Base-by-base conservation (phyloP, 176 grass and related monocot species). In the Otatea glauca region DNA sequence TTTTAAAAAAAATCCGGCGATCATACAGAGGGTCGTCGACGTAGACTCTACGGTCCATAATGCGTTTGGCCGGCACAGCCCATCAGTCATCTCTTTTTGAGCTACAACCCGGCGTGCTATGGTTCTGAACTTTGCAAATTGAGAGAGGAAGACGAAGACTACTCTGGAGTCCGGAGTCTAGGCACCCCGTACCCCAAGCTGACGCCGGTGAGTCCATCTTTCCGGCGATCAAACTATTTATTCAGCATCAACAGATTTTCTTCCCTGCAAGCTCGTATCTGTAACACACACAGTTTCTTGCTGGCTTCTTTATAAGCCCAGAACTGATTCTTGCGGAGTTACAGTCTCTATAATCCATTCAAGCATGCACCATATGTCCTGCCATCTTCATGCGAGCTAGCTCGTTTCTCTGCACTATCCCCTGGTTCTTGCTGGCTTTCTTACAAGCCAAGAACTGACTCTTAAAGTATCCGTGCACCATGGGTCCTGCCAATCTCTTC, bases 401-500 rank as follows among this genome's bases (percentile, higher is more conserved):
- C 39, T 41, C 5, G 6, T 41, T 41, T 41, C 39, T 41, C 39
- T 41, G 39, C 39, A 41, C 6, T 41, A 41, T 7, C 39, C 39
- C 39, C 39, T 6, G 39, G 39, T 41, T 47, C 45, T 47, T 13
- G 45, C 45, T 11, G 45, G 45, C 10, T 0, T 47, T 47, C 45
- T 47, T 12, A 47, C 10, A 47, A 47, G 45, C 12, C 24, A 10
- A 4, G 4, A 29, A 59, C 37, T 51, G 43, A 17, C 16, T 53
- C 20, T 4, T 38, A 0, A 5, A n/a, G n/a, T n/a, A n/a, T n/a
- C 37, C 37, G 4, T 38, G 14, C 62, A 41, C 84, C 65, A 78
- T 86, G 75, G 39, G 25, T 10, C 83, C 51, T 59, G 42, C 13
- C 65, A 61, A 59, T 17, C 5, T 41, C 75, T 61, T 86, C 32